Conservation (phyloP, 1,284 basidiomycete genomes). For the Tylopilus orsonianus region DNA sequence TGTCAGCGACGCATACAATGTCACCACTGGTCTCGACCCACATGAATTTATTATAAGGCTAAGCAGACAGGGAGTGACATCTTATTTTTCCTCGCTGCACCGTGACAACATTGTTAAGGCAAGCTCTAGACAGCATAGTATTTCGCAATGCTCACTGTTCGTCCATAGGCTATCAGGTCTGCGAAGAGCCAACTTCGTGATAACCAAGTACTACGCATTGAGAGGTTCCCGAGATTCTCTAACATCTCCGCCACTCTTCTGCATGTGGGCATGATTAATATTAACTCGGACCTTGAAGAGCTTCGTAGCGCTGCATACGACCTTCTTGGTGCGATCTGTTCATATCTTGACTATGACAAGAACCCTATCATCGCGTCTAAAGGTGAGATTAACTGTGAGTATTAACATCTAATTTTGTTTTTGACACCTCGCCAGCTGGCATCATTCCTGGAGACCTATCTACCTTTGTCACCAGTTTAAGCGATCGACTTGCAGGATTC, state of each 20-base stretch:
- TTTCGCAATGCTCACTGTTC: constrained; percentile 1
- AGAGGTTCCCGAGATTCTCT: constrained; percentile 73
- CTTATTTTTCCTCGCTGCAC: constrained; percentile 67
- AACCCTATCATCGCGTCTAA: constrained; percentile 64
- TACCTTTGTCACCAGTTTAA: constrained; percentile 64
- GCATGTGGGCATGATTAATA: constrained; percentile 78
- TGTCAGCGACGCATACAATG: constrained; percentile 83
- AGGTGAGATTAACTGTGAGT: constrained; percentile 44
- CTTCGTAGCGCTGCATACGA: constrained; percentile 78
- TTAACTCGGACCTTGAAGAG: constrained; percentile 71
- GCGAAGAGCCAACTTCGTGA: constrained; percentile 70
- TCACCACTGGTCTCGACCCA: constrained; percentile 70
- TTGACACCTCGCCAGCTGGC: constrained; percentile 46
- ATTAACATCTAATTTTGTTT: constrained; percentile 3
- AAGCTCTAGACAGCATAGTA: constrained; percentile 5
- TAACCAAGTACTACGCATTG: constrained; percentile 53
- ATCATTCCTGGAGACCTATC: constrained; percentile 73
- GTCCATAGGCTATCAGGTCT: constrained; percentile 56
- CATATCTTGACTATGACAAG: constrained; percentile 76
- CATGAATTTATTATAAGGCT: constrained; percentile 81
- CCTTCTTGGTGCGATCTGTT: constrained; percentile 74
- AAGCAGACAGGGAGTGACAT: constrained; percentile 64
- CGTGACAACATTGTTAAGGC: constrained; percentile 80
- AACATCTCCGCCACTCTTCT: constrained; percentile 83
- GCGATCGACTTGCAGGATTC: constrained; percentile 69